Base-by-base conservation (phyloP, 73 alveolate species). In the Blepharisma stoltei region DNA sequence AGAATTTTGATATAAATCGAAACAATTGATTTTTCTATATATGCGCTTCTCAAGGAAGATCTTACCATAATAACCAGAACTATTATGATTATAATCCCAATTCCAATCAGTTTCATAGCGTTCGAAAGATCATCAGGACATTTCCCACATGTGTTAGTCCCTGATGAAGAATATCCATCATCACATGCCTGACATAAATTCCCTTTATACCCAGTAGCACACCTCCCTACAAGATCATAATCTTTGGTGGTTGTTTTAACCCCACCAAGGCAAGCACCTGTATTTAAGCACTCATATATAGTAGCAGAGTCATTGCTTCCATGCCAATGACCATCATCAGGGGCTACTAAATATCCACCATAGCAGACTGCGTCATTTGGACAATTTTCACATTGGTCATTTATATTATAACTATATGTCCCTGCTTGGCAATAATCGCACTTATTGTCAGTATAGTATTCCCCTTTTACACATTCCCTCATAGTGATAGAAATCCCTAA, bases 241-340 rank as follows among this genome's bases (percentile, higher is more conserved):
- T 46, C 32, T 75, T 6, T 50, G 25, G 41, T 32, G 5, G 47
- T 60, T 41, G 41, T 21, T 32, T 45, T 27, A 41, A 6, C 6
- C 11, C 82, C 88, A 4, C 84, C 86, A 23, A 52, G 11, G 41
- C 95, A 88, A 6, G 88, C 84, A 5, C 21, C 54, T 8, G 71
- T 46, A 52, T 73, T 78, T 8, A 67, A 70, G 70, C 95, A 88
- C 53, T 69, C 67, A 50, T 41, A 43, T 6, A 88, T 47, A 4
- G 5, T 20, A 1, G 78, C 70, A 6, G 86, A 23, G 27, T 78
- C 65, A 20, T 44, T 50, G 20, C 70, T 44, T 37, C 46, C 23
- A 55, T 89, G 71, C 95, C 95, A 88, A 67, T 47, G 78, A 4
- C 91, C 95, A 6, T 50, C 45, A 14, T 70, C 60, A 5, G 71